These are phyloP conservation scores for Metarhizium guizhouense DNA, from an alignment of 2,329 filamentous ascomycete species.

Conservation along the genomic window DNA sequence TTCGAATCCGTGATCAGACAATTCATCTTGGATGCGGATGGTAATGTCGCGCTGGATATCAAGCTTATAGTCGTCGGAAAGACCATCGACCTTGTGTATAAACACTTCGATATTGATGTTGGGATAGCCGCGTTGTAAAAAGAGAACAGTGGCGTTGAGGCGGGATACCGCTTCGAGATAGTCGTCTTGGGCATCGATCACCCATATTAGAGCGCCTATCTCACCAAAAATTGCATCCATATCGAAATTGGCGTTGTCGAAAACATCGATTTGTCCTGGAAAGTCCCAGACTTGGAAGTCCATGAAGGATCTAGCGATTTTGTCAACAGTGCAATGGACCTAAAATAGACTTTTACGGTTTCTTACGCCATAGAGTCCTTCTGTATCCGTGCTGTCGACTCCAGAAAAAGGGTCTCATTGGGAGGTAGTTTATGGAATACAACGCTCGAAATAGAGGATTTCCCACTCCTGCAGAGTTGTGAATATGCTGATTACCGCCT, in stretches of 20 bases:
- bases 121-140: constrained; percentile 79
- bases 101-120: constrained; percentile 97
- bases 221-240: constrained; percentile 90
- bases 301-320: constrained; percentile 74
- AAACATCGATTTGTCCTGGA: constrained; percentile 83
- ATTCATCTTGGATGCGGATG: constrained; percentile 90
- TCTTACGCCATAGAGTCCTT: constrained; percentile 91
- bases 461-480: constrained; percentile 64
- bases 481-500: background rate
- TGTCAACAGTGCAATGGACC: constrained; percentile 9
- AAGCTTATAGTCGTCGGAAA: constrained; percentile 91
- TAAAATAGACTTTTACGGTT: constrained; percentile 6
- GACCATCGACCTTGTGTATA: constrained; percentile 97
- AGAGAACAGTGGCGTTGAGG: constrained; percentile 81
- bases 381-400: constrained; percentile 88
- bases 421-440: constrained; percentile 98
- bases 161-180: constrained; percentile 86
- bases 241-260: constrained; percentile 82
- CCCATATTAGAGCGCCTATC: constrained; percentile 92
- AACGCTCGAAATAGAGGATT: constrained; percentile 96
- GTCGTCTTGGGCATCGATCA: constrained; percentile 97
- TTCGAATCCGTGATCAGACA: constrained; percentile 86
- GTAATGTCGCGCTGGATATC: constrained; percentile 96
- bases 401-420: constrained; percentile 89
- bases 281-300: constrained; percentile 99